These are phyloP conservation scores for Sarocladium strictum DNA, from an alignment of 2,329 filamentous ascomycete species.

Conservation along the genomic window DNA sequence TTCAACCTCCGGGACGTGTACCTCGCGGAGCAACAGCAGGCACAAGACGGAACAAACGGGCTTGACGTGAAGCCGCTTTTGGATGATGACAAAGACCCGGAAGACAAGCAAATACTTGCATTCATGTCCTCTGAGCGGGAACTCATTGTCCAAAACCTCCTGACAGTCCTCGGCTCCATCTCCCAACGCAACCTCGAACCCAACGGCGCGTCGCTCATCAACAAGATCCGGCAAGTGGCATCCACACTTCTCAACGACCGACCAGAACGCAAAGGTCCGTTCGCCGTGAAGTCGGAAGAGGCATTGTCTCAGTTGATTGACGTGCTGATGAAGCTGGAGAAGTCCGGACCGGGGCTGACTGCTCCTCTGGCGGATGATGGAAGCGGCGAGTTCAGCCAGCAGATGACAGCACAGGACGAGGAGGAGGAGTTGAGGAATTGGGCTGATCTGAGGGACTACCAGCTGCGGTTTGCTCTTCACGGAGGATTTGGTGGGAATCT, in stretches of 20 bases:
- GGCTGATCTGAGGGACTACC: conserved; percentile 74
- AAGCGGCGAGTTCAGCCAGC: conserved; percentile 19
- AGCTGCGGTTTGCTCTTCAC: conserved; percentile 55
- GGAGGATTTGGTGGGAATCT: conserved; percentile 6
- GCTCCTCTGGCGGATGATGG: conserved; percentile 21
- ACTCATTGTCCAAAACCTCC: conserved; percentile 72
- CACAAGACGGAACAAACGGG: conserved; percentile 19
- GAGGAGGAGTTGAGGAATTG: conserved; percentile 71
- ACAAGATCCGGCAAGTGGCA: conserved; percentile 80
- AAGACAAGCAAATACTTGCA: conserved; percentile 46
- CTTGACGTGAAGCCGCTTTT: conserved; percentile 27
- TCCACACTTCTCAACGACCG: conserved; percentile 65
- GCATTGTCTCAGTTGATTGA: conserved; percentile 68
- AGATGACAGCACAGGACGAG: conserved; percentile 54
- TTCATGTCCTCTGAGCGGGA: conserved; percentile 72
- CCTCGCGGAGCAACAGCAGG: conserved; percentile 37
- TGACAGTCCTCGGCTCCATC: conserved; percentile 69
- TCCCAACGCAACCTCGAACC: conserved; percentile 80
- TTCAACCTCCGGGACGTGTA: conserved; percentile 69
- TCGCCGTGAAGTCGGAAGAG: conserved; percentile 57
- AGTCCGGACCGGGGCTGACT: conserved; percentile 37
- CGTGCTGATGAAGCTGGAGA: conserved; percentile 68
- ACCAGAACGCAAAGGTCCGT: conserved; percentile 42
- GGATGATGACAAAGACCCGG: conserved; percentile 31
- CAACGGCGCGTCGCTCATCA: conserved; percentile 60